Percentiles rank a stretch among this genome's conserved stretches.
phyloP scores from a whole-genome alignment of 1,139 yeast genomes.

The Ashbya aceris region DNA sequence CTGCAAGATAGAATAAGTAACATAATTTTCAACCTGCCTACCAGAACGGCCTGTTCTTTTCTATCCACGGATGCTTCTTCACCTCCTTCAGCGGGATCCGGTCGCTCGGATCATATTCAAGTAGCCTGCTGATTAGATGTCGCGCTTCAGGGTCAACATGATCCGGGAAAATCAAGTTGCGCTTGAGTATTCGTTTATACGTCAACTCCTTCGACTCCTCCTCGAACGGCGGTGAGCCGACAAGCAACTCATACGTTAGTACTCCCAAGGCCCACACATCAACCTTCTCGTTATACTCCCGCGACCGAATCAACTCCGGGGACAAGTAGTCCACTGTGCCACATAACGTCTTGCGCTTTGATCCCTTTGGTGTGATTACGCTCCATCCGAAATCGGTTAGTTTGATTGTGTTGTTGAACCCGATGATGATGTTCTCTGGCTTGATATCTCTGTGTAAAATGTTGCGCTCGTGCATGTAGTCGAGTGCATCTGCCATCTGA shows the following conservation, averaged over 20 bases:
- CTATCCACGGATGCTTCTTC: conserved; percentile 74
- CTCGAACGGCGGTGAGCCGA: conserved; percentile 90
- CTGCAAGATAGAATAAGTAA: neutral
- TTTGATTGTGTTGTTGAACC: conserved; percentile 63
- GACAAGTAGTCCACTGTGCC: conserved; percentile 93
- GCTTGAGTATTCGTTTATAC: conserved; percentile 65
- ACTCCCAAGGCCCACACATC: conserved; percentile 95
- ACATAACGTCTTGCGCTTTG: conserved; percentile 71
- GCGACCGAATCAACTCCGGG: conserved; percentile 88
- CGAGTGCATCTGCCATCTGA: conserved; percentile 74
- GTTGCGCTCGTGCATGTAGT: conserved; percentile 65
- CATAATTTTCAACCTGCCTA: conserved; percentile 3
- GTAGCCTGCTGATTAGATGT: conserved; percentile 50
- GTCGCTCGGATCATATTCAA: conserved; percentile 60
- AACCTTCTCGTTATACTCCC: conserved; percentile 67
- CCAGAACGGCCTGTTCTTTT: conserved; percentile 51
- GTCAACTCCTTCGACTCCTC: conserved; percentile 66
- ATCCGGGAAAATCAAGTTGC: conserved; percentile 66
- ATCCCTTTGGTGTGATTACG: conserved; percentile 47
- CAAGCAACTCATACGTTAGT: conserved; percentile 73
- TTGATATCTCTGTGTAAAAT: conserved; percentile 88
- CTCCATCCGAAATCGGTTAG: conserved; percentile 97
- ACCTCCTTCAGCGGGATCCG: conserved; percentile 56
- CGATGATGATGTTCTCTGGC: conserved; percentile 80
- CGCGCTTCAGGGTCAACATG: conserved; percentile 66